phyloP scores from a whole-genome alignment of 257 asterid species.

The Solanum etuberosum region DNA sequence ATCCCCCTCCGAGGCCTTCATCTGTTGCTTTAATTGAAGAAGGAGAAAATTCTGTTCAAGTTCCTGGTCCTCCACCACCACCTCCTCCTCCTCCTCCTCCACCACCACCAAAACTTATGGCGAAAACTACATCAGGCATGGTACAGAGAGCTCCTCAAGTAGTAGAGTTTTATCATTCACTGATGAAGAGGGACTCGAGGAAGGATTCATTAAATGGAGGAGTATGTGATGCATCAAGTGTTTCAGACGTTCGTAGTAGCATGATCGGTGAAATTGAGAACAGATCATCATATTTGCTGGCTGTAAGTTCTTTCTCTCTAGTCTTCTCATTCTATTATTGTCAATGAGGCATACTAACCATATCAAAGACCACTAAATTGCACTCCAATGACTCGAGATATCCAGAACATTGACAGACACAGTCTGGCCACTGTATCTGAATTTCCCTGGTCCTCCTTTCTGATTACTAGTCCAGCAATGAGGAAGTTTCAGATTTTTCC shows the following conservation, averaged over 20 bases:
- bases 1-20: conserved; percentile 91
- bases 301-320: conserved; percentile 35
- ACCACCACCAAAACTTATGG: conserved; percentile 44
- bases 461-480: not conserved
- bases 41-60: conserved; percentile 30
- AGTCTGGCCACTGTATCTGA: not conserved
- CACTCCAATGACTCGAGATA: not conserved
- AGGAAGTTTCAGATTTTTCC: not conserved
- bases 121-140: conserved; percentile 28
- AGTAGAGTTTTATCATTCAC: conserved; percentile 82
- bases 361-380: not conserved
- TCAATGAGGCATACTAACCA: not conserved
- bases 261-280: conserved; percentile 93
- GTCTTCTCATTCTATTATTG: not conserved
- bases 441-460: not conserved
- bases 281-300: conserved; percentile 79
- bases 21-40: conserved; percentile 16
- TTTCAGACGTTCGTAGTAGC: conserved; percentile 72
- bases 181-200: conserved; percentile 85
- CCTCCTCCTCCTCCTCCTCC: conserved; percentile 65
- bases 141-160: conserved; percentile 90
- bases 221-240: conserved; percentile 47
- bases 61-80: conserved; percentile 7
- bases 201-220: conserved; percentile 70
- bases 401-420: not conserved